A percentile compares a stretch with the other conserved stretches of the same genome.
These are phyloP conservation scores for Paramyrothecium roridum DNA, from an alignment of 2,329 filamentous ascomycete species.

Conservation along the genomic window DNA sequence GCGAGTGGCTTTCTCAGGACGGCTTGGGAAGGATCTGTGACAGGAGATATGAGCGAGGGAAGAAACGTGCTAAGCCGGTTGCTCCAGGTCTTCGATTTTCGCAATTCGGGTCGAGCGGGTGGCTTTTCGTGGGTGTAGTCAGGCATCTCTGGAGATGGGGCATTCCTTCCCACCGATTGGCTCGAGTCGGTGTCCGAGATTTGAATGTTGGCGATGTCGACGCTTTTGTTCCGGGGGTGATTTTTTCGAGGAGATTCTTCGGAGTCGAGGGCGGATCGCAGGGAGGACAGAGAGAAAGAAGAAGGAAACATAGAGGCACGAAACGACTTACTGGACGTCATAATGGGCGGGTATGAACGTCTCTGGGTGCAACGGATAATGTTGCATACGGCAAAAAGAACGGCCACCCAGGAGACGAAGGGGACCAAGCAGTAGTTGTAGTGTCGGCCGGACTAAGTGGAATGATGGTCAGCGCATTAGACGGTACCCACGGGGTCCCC, in stretches of 20 bases:
- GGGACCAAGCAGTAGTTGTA: slow-evolving; percentile 5
- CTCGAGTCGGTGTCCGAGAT: slow-evolving; percentile 5
- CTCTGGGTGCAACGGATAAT: slow-evolving; percentile 2
- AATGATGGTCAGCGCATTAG: neutral
- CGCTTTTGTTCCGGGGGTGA: slow-evolving; percentile 17
- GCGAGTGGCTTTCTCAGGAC: slow-evolving; percentile 20
- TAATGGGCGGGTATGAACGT: slow-evolving; percentile 32
- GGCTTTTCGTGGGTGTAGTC: slow-evolving; percentile 10
- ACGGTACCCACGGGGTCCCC: neutral
- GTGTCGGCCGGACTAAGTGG: slow-evolving; percentile 9
- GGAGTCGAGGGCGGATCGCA: slow-evolving; percentile 24
- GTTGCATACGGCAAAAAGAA: slow-evolving; percentile 8
- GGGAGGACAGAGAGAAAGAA: slow-evolving; percentile 30
- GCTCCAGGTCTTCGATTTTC: slow-evolving; percentile 32
- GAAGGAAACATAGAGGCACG: slow-evolving; percentile 32
- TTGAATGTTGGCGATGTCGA: slow-evolving; percentile 17
- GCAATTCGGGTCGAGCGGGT: slow-evolving; percentile 13
- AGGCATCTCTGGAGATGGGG: neutral
- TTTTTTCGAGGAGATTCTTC: slow-evolving; percentile 17
- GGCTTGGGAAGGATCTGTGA: slow-evolving; percentile 22
- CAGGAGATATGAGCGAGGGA: slow-evolving; percentile 32
- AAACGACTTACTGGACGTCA: slow-evolving; percentile 45
- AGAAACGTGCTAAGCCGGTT: slow-evolving; percentile 31
- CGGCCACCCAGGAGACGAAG: neutral
- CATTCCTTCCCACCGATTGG: slow-evolving; percentile 15